Conservation (phyloP, 495 filamentous ascomycete genomes). For the Sabuloglossum arenarium region DNA sequence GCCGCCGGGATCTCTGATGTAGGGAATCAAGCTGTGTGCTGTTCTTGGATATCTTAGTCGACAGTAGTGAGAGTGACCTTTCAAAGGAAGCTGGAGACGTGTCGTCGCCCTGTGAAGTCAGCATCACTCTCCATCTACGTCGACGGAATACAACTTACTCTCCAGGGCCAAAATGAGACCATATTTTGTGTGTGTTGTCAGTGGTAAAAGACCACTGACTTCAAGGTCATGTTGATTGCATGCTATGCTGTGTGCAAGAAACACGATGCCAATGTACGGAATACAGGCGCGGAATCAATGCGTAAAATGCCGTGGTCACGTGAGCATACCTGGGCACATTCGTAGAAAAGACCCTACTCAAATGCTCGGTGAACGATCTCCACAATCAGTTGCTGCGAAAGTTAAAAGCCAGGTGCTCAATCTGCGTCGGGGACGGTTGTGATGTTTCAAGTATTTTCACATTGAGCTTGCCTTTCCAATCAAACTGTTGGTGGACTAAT, state of each 20-base stretch:
- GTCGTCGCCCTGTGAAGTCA: constrained; percentile 39
- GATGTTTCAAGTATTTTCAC: constrained; percentile 29
- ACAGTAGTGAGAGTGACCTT: constrained; percentile 61
- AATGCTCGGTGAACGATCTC: neutral
- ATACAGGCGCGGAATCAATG: no score
- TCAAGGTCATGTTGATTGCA: neutral
- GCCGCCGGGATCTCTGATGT: constrained; percentile 49
- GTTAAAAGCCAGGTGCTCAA: neutral
- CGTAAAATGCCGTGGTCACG: neutral
- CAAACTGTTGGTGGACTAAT: neutral
- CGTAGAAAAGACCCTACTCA: neutral
- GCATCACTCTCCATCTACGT: neutral
- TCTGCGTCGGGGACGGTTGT: neutral
- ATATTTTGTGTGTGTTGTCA: constrained; percentile 21
- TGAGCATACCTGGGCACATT: neutral
- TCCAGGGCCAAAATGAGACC: constrained; percentile 73
- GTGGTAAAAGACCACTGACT: neutral
- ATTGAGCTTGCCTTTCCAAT: neutral
- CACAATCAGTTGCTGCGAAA: neutral
- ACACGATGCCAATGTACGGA: no score
- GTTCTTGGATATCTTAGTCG: constrained; percentile 55
- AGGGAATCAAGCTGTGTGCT: constrained; percentile 48
- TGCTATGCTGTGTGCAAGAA: no score
- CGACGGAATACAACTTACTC: constrained; percentile 23
- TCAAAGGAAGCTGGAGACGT: constrained; percentile 84